Evolutionary conservation across 306 rosid species (phyloP), one percentile per base, ranked within the genome.

Genomic region (Chamaecrista fasciculata): DNA sequence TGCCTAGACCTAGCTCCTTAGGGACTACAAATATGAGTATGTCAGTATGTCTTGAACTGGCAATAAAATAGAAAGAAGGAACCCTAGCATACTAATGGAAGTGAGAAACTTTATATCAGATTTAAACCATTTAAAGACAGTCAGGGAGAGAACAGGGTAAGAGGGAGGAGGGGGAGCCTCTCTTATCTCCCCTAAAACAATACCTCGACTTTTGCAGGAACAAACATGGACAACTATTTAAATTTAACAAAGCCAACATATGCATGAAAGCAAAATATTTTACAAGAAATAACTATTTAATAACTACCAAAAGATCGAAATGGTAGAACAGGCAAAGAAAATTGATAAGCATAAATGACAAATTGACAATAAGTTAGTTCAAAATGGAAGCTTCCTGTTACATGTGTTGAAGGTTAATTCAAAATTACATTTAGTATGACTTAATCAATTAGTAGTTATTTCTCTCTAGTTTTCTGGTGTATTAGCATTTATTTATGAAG

Each of bases 291-390:
- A 47, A 64, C 31, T 37, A 8, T 21, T 52, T 19, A 8, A 63
- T 21, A 46, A 37, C 47, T 66, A 12, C 9, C 31, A 1, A 29
- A 49, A n/a, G 26, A 44, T 39, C 21, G 21, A 61, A 39, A 3
- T 51, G 8, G 2, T 23, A 51, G 11, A 11, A 51, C 12, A 31
- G 40, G 37, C 39, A 53, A 68, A 68, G 49, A 12, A 20, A 46
- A 62, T 51, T 56, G n/a, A 69, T 33, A 62, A 2, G 65, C 25
- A 18, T 33, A 26, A 49, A 37, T 62, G n/a, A 55, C 48, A 63
- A 53, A 55, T 55, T 8, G 5, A 53, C 29, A 40, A 39, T 47
- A 46, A 8, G 50, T 14, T 11, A 23, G 42, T 33, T 23, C 11
- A 44, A 43, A 53, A 19, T 11, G 15, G 19, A 42, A 15, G 25